A percentile compares a stretch with the other conserved stretches of the same genome.
These are phyloP conservation scores for Penicillium cataractarum DNA, from an alignment of 495 filamentous ascomycete genomes.

Conservation along the genomic window DNA sequence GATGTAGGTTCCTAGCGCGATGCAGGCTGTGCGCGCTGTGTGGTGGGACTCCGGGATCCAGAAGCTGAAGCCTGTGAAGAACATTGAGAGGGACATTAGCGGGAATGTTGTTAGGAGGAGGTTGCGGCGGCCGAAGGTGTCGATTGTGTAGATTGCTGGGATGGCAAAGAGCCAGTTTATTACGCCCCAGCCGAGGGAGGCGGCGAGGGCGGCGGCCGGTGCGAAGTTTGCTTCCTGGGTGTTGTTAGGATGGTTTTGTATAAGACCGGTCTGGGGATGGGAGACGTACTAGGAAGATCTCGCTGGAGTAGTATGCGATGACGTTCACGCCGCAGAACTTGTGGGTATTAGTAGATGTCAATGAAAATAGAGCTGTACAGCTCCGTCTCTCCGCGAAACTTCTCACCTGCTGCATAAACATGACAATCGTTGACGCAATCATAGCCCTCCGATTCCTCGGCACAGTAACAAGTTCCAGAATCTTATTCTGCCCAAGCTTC, in stretches of 20 bases:
- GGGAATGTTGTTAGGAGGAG: slow-evolving; percentile 79
- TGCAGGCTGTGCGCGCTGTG: slow-evolving; percentile 56
- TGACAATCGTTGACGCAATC: slow-evolving; percentile 73
- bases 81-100: slow-evolving; percentile 69
- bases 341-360: slow-evolving; percentile 32
- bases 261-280: not conserved
- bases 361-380: not conserved
- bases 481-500: slow-evolving; percentile 60
- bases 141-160: slow-evolving; percentile 79
- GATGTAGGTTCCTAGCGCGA: slow-evolving; percentile 73
- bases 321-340: slow-evolving; percentile 64
- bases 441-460: slow-evolving; percentile 80
- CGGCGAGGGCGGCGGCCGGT: slow-evolving; percentile 58
- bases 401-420: slow-evolving; percentile 83
- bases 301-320: slow-evolving; percentile 59
- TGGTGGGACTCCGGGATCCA: slow-evolving; percentile 60
- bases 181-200: slow-evolving; percentile 76
- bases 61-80: slow-evolving; percentile 83
- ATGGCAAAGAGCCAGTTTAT: slow-evolving; percentile 80
- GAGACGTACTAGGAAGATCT: slow-evolving; percentile 50
- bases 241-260: not conserved
- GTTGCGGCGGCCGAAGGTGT: slow-evolving; percentile 81
- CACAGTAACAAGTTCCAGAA: slow-evolving; percentile 71
- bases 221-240: slow-evolving; percentile 46
- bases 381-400: not conserved